Base-by-base conservation (phyloP, 805 yeast genomes). In the Kluyveromyces wickerhamii region DNA sequence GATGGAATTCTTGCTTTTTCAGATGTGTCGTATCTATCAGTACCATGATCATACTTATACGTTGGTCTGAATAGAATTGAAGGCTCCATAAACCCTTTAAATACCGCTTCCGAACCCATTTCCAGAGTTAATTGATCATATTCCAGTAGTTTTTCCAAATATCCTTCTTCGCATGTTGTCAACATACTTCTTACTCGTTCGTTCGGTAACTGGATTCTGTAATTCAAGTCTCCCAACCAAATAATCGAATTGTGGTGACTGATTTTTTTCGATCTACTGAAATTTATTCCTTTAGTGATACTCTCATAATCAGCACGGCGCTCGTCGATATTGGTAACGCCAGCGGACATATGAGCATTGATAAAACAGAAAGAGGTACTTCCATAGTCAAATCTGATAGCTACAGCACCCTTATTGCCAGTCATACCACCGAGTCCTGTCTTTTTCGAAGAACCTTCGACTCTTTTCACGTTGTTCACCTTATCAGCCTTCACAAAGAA, bases 381-480 rank as follows among this genome's bases (percentile, higher is more conserved):
- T 1, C 92, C 92, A 57, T 72, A 85, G 33, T 80, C 74, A 59
- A 89, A 83, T 41, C 96, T 70, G 11, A 92, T 85, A 0, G 95
- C 96, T 40, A 88, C 94, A 4, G 94, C 96, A 29, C 98, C 98
- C 57, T 89, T 89, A 56, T 92, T 89, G 12, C 96, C 98, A 0
- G 97, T 76, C 63, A 92, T 89, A 29, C 98, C 98, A 24, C 96
- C 96, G 36, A 92, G 65, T 0, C 97, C 98, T 0, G 97, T 89
- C 59, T 89, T 89, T 49, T 88, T 89, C 9, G 83, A 72, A n/a
- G 88, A 72, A n/a, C 96, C 96, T 46, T 87, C 88, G 4, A 92
- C 96, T 49, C 81, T 79, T 10, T 84, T 82, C 4, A 92, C 77
- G 35, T 66, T 52, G 14, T 60, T 55, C 18, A 69, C 63, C 32